Evolutionary conservation across 2,329 filamentous ascomycete species (phyloP), one percentile per base, ranked within the genome.

Genomic region (Epichloe scottii): DNA sequence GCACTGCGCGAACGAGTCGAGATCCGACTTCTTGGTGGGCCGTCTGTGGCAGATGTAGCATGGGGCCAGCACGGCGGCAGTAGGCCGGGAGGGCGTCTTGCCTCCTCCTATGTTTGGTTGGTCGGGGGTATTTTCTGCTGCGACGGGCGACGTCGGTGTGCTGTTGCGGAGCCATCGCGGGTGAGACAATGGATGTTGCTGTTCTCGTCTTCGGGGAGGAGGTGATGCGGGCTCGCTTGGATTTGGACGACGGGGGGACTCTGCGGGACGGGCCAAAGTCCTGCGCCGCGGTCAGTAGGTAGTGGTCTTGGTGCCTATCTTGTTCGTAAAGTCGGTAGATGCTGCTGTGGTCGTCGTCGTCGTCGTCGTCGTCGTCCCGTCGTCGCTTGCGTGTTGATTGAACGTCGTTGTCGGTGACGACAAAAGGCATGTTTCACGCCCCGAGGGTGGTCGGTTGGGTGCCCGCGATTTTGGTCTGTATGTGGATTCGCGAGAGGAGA

Each of bases 31-130:
- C 57, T 79, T 79, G 49, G 74, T 82, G 1, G 84, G 84, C 50
- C 76, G 76, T 41, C 81, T 76, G 58, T 77, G 76, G 70, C 84
- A 87, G 55, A 85, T 78, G 66, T 86, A 80, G 63, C 84, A 87
- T 0, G 82, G 75, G 39, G 66, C 68, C 26, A 81, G 67, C 4
- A 67, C 56, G 3, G 62, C 53, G 30, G 54, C 50, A 40, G 52
- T 59, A 21, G 55, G 37, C 39, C 51, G 48, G 12, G 48, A 30
- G 5, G 52, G 46, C 15, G 49, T 17, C 30, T 46, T 51, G 42
- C 42, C 57, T 11, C 49, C 53, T 10, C n/a, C n/a, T n/a, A 48
- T 53, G 17, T 43, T 38, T 10, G 59, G 49, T 45, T 59, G 60
- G 26, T 54, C 53, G 58, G 61, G 6, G 58, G 49, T 23, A 48